Evolutionary conservation across 768 basidiomycete species (phyloP).

Genomic region (Boletellus sp.): DNA sequence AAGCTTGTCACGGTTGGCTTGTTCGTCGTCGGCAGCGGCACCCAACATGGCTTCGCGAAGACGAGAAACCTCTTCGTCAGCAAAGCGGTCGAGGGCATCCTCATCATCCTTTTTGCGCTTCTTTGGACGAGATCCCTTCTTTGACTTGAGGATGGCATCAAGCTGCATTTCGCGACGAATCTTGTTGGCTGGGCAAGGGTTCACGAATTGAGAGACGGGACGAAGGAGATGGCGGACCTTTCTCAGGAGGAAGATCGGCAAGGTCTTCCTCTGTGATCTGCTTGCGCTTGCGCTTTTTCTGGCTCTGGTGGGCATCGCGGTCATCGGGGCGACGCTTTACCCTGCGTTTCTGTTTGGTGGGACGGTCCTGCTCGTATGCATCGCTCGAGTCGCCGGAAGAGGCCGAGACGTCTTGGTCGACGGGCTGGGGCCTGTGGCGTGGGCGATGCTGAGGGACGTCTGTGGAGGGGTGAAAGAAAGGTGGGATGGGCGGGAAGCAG

Average conservation of each 20-base stretch:
- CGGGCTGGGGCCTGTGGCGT: slow-evolving; percentile 29
- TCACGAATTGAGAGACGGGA: background rate
- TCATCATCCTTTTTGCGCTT: slow-evolving; percentile 77
- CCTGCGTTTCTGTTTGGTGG: slow-evolving; percentile 22
- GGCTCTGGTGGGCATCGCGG: slow-evolving; percentile 33
- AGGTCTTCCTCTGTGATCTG: slow-evolving; percentile 62
- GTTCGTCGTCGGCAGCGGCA: slow-evolving; percentile 82
- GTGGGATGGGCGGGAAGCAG: background rate
- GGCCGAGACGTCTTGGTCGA: slow-evolving; percentile 34
- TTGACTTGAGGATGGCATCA: slow-evolving; percentile 82
- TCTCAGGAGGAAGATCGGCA: slow-evolving; percentile 68
- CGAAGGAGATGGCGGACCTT: slow-evolving; percentile 46
- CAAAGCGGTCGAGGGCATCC: slow-evolving; percentile 79
- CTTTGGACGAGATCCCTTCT: slow-evolving; percentile 60
- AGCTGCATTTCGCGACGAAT: slow-evolving; percentile 77
- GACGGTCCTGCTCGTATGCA: slow-evolving; percentile 46
- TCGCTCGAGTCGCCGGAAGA: slow-evolving; percentile 46
- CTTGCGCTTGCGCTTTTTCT: slow-evolving; percentile 58
- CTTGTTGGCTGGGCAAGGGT: slow-evolving; percentile 56
- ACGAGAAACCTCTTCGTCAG: slow-evolving; percentile 88
- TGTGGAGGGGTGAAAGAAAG: slow-evolving; percentile 19
- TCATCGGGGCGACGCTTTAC: slow-evolving; percentile 42
- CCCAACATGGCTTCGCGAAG: slow-evolving; percentile 84
- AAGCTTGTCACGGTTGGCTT: slow-evolving; percentile 70
- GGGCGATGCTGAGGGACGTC: slow-evolving; percentile 43